Base-by-base conservation (phyloP, 768 basidiomycete species). In the Fistulinella prunicolor region DNA sequence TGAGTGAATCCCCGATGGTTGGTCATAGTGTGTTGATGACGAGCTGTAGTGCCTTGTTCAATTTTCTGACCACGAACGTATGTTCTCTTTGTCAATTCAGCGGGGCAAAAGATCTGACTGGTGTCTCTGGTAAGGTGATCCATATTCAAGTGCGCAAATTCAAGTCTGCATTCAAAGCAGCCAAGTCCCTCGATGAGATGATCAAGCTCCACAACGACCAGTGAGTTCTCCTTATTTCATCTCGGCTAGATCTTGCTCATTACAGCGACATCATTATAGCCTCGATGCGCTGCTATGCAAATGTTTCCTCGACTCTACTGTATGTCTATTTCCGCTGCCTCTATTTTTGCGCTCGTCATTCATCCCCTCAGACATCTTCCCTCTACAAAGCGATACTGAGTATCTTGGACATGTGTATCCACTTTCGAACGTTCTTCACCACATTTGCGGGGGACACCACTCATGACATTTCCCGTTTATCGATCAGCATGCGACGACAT, bases 61-160 rank as follows among this genome's bases (percentile, higher is more conserved):
- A 82, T 59, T 90, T 89, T 57, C 61, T 92, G 42, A 82, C 81
- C 26, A 89, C 83, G 40, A 76, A 90, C 65, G 89, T 88, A 42
- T 24, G 81, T 44, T 40, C 37, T 34, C 4, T 13, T 22, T 6
- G 39, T n/a, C 7, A 55, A 14, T 21, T 9, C 16, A n/a, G 9
- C 1, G 8, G 3, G 24, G n/a, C 24, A 14, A 12, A 19, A 7
- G 5, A 17, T 9, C 17, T 40, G 37, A 53, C 20, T 49, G 32
- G 37, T 32, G 14, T 40, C 12, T 20, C 49, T 43, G 16, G 45
- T 39, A 42, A 89, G 88, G 86, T 90, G 42, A 73, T 91, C 38
- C 81, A 89, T 53, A 69, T 76, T 4, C 79, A 85, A 67, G 70
- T 85, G 3, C 58, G 72, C 36, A 70, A 71, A 44, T 89, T 91